These are phyloP conservation scores for Arthrobotrys musiformis DNA, from an alignment of 2,329 filamentous ascomycete species.

Conservation along the genomic window DNA sequence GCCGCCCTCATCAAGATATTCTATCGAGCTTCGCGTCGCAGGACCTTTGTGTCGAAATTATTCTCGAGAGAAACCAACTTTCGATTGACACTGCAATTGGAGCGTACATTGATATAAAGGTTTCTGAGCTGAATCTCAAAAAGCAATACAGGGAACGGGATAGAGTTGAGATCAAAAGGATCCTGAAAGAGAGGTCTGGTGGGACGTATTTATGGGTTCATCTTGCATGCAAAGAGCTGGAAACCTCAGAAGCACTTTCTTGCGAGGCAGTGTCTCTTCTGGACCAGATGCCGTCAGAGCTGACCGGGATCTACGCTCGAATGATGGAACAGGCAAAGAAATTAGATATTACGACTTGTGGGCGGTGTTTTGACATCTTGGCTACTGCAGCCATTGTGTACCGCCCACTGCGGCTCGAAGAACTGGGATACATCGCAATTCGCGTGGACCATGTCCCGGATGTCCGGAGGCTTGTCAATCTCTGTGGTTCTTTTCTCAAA, in stretches of 20 bases:
- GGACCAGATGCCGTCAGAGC: conserved; percentile 61
- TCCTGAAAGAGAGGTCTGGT: conserved; percentile 62
- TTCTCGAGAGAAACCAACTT: conserved; percentile 62
- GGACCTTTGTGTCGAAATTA: conserved; percentile 59
- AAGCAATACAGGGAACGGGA: conserved; percentile 58
- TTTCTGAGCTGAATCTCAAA: conserved; percentile 59
- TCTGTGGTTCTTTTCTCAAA: conserved; percentile 64
- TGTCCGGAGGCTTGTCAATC: conserved; percentile 60
- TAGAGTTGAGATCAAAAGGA: conserved; percentile 31
- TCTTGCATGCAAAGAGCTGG: conserved; percentile 58
- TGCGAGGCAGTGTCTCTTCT: conserved; percentile 57
- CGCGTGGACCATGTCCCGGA: conserved; percentile 10
- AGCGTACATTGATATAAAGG: conserved; percentile 62
- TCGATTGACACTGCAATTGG: conserved; percentile 61
- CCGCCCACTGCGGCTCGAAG: background rate
- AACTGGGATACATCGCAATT: background rate
- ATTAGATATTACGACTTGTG: conserved; percentile 57
- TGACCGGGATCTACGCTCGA: conserved; percentile 62
- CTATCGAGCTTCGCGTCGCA: conserved; percentile 60
- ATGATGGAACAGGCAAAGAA: conserved; percentile 63
- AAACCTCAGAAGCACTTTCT: conserved; percentile 59
- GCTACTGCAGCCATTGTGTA: conserved; percentile 55
- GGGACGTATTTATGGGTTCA: conserved; percentile 60
- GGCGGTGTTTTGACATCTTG: conserved; percentile 62
- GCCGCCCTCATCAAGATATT: conserved; percentile 64